A percentile compares a stretch with the other conserved stretches of the same genome.
Evolutionary conservation across 768 basidiomycete genomes (phyloP).

Genomic region (Leccinum truebloodii): DNA sequence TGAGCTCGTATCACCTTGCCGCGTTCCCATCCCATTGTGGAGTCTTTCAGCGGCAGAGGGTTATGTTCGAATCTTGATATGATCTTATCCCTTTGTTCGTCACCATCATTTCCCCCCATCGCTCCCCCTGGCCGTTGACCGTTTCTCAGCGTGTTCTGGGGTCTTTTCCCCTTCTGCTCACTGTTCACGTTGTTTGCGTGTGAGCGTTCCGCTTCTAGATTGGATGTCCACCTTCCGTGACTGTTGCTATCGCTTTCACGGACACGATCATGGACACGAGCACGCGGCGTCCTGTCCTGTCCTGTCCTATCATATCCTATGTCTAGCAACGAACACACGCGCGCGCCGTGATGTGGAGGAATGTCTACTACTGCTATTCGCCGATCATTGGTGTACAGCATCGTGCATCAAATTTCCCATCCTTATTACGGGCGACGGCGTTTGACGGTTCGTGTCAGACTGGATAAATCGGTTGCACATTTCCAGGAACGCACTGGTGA

Average conservation of each 20-base stretch:
- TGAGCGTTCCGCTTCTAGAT: background rate
- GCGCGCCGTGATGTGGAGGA: background rate
- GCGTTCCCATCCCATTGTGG: background rate
- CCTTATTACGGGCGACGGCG: background rate
- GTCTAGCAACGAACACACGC: background rate
- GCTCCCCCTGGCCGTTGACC: background rate
- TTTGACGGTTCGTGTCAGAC: background rate
- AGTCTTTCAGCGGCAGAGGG: background rate
- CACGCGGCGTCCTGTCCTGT: background rate
- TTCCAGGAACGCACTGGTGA: background rate
- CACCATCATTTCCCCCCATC: background rate
- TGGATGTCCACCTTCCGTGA: background rate
- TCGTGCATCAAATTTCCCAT: background rate
- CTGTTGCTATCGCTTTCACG: background rate
- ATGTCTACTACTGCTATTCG: background rate
- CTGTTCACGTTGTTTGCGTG: slow-evolving; percentile 1
- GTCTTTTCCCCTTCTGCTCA: background rate
- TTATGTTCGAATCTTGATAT: background rate
- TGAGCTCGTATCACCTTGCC: background rate
- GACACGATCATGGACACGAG: too few relatives aligned
- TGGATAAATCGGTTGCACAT: background rate
- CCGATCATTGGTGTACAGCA: background rate
- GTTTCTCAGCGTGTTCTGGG: background rate
- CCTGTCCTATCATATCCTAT: background rate
- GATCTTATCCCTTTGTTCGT: background rate